Evolutionary conservation across 2,329 filamentous ascomycete genomes (phyloP).

Genomic region (Geoglossum cookeanum): DNA sequence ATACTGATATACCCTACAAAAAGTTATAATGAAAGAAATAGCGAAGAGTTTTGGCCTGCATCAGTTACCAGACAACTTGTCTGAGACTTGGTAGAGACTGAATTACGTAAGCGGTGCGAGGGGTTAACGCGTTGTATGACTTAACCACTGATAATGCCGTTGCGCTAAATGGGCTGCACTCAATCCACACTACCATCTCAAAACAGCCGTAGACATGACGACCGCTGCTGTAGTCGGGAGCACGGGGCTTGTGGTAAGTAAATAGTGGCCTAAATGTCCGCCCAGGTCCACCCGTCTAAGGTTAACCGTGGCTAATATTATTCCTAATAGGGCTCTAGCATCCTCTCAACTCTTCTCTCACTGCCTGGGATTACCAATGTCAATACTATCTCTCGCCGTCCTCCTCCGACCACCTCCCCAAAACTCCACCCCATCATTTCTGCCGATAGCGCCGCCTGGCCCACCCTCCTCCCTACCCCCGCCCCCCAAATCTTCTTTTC

Average conservation of each 20-base stretch:
- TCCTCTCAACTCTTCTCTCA: conserved; percentile 37
- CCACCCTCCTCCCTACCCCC: conserved; percentile 37
- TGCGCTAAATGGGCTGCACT: too few species aligned
- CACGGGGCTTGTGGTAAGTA: conserved; percentile 39
- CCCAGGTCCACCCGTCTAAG: background rate
- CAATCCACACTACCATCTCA: too few species aligned
- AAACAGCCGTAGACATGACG: conserved; percentile 19
- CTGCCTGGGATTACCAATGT: conserved; percentile 33
- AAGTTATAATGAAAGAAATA: too few species aligned
- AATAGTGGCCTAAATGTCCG: background rate
- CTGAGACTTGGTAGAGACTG: too few species aligned
- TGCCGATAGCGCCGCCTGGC: conserved; percentile 51
- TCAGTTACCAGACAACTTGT: too few species aligned
- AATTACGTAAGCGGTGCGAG: too few species aligned
- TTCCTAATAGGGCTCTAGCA: conserved; percentile 43
- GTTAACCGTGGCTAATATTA: background rate
- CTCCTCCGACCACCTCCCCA: conserved; percentile 33
- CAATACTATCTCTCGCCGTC: conserved; percentile 46
- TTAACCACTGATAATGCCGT: too few species aligned
- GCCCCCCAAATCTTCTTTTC: conserved; percentile 51
- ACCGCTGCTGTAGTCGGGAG: conserved; percentile 39
- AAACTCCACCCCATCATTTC: conserved; percentile 50
- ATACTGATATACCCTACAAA: too few species aligned
- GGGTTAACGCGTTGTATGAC: too few species aligned
- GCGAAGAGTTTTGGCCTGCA: too few species aligned